Evolutionary conservation across 768 basidiomycete genomes (phyloP).

Genomic region (Hygrophorus pudorinus): DNA sequence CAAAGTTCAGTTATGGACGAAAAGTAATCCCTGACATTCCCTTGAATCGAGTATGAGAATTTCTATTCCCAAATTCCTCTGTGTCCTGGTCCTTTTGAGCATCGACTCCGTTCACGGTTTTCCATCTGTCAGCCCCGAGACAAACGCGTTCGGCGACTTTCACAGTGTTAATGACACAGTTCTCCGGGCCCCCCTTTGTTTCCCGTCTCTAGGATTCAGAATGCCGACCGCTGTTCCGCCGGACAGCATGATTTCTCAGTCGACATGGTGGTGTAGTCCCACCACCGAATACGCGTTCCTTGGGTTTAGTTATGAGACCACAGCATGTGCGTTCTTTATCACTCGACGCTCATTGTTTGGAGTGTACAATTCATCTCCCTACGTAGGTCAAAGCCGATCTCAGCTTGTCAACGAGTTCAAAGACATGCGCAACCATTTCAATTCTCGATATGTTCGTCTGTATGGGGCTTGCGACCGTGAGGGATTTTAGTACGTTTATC

Average conservation of each 20-base stretch:
- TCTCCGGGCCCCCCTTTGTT: constrained; percentile 15
- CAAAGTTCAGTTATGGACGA: neutral
- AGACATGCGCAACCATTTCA: constrained; percentile 40
- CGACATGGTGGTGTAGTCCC: constrained; percentile 43
- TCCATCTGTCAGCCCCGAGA: too few species aligned
- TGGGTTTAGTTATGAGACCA: constrained; percentile 58
- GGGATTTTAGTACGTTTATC: constrained; percentile 27
- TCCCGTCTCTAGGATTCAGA: constrained; percentile 30
- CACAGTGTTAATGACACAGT: constrained; percentile 3
- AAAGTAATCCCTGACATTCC: neutral
- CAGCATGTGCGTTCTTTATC: constrained; percentile 34
- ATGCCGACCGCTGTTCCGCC: constrained; percentile 34
- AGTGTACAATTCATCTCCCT: neutral
- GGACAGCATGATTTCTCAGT: constrained; percentile 12
- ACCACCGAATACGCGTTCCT: constrained; percentile 51
- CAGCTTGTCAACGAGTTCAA: constrained; percentile 39
- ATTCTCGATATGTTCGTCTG: constrained; percentile 44
- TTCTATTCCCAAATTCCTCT: neutral
- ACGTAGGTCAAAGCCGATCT: constrained; percentile 35
- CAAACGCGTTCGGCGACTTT: too few species aligned
- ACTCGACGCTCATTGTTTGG: neutral
- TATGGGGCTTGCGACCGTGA: constrained; percentile 27
- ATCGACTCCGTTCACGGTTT: too few species aligned
- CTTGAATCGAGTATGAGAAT: neutral
- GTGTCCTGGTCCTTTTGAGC: neutral